A percentile compares a stretch with the other conserved stretches of the same genome.
phyloP scores from a whole-genome alignment of 1,284 basidiomycete species.

The Porodaedalea pini region DNA sequence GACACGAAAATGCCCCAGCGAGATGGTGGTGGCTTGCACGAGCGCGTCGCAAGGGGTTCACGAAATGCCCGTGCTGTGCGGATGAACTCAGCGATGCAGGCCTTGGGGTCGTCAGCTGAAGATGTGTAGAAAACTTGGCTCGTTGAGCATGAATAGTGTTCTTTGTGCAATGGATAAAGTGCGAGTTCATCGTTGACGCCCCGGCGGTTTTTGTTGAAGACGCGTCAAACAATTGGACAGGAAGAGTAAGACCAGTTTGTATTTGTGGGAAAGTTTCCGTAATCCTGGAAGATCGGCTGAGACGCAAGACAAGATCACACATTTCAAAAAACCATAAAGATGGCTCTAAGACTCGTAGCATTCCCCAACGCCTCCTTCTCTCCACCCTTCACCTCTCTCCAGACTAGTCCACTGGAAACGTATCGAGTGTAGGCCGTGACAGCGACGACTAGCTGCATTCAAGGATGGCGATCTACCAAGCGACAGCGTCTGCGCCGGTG shows the following conservation, averaged over 20 bases:
- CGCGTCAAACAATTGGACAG: not conserved
- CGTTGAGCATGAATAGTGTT: not conserved
- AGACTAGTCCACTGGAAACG: not conserved
- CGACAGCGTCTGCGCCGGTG: conserved; percentile 89
- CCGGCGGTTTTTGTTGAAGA: too few species aligned
- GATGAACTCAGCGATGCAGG: not conserved
- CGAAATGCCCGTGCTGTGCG: conserved; percentile 6
- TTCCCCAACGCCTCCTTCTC: conserved; percentile 12
- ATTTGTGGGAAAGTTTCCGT: conserved; percentile 4
- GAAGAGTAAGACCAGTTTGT: not conserved
- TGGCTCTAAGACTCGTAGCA: not conserved
- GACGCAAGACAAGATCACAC: not conserved
- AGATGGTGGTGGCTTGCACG: not conserved
- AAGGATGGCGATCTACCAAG: conserved; percentile 71
- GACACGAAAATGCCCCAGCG: not conserved
- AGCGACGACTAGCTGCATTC: conserved; percentile 23
- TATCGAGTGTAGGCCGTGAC: not conserved
- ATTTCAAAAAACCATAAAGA: conserved; percentile 5
- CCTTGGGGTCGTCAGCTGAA: not conserved
- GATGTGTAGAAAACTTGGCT: not conserved
- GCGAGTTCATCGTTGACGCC: not conserved
- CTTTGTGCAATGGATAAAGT: not conserved
- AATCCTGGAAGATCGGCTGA: not conserved
- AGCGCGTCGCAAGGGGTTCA: not conserved
- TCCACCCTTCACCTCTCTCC: not conserved